These are phyloP conservation scores for Pythium sukuiense DNA, from an alignment of 352 stramenopile species.

Conservation along the genomic window DNA sequence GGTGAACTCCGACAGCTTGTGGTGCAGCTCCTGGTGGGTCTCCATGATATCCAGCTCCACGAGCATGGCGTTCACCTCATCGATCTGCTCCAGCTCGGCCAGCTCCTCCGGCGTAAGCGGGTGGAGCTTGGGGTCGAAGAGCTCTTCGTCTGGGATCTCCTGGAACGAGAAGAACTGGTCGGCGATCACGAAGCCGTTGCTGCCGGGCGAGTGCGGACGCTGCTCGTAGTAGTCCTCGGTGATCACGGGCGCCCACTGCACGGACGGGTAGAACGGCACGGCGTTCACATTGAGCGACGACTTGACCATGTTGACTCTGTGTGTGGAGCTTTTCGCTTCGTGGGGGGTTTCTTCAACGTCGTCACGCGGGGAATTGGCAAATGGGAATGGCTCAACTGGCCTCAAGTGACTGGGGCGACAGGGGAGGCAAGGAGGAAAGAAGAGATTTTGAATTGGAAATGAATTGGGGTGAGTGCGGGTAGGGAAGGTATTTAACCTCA, in stretches of 20 bases:
- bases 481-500: slow-evolving; percentile 25
- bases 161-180: slow-evolving; percentile 47
- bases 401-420: not conserved
- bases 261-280: slow-evolving; percentile 60
- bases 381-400: slow-evolving; percentile 1
- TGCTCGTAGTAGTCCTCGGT: slow-evolving; percentile 70
- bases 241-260: slow-evolving; percentile 53
- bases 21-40: slow-evolving; percentile 68
- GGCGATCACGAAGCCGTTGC: slow-evolving; percentile 63
- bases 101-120: slow-evolving; percentile 60
- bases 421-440: not conserved
- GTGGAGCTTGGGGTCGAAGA: slow-evolving; percentile 70
- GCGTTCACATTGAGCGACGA: slow-evolving; percentile 46
- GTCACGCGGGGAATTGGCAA: slow-evolving; percentile 7
- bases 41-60: slow-evolving; percentile 80
- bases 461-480: not conserved
- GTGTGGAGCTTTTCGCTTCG: not conserved
- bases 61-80: slow-evolving; percentile 79
- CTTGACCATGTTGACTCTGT: not conserved
- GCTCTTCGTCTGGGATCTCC: slow-evolving; percentile 73
- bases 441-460: slow-evolving; percentile 2
- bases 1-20: slow-evolving; percentile 55
- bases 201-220: slow-evolving; percentile 55
- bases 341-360: slow-evolving; percentile 2
- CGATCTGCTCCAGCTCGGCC: slow-evolving; percentile 70